Evolutionary conservation across 2,329 filamentous ascomycete species (phyloP), one percentile per base, ranked within the genome.

Genomic region (Penicillium sp.): DNA sequence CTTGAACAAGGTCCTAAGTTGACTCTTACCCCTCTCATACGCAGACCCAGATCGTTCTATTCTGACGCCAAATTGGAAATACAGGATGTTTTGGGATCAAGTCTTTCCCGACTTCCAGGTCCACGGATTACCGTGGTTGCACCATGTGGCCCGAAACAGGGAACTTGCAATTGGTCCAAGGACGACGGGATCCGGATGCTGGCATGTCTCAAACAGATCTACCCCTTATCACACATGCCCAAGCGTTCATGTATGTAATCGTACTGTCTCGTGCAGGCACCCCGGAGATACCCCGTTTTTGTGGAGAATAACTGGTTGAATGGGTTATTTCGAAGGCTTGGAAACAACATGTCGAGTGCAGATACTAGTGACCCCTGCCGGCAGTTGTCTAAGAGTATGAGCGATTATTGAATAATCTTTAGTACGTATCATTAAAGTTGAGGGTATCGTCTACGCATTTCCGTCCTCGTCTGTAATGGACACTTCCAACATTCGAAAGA

Each of bases 131-230:
- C 35, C 14, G 48, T 33, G 44, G 58, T 58, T 50, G 39, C 58
- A 60, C 57, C 57, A 62, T 62, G 60, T 62, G 60, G 58, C 51
- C 53, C 45, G 39, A 39, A 29, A 22, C 44, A 52, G 55, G 60
- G 45, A 60, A 57, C 55, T 39, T 60, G 55, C 60, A 60, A 55
- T 21, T 33, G 50, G 55, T 54, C 27, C 49, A 58, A 53, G 46
- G 39, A 37, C 21, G 43, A 44, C 46, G 49, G 49, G 53, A 54
- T 26, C 39, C 49, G 49, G 55, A 29, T 45, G 27, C 39, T 48
- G 44, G 54, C 59, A 61, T 61, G 56, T 56, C 54, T 59, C 52
- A 52, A 45, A 31, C 53, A 52, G 42, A 44, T 49, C 24, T 37
- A 21, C 54, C 45, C 47, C 42, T 51, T 50, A 22, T 31, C 6